Evolutionary conservation across 352 stramenopile genomes (phyloP).

Genomic region (Globisporangium apiculatum): DNA sequence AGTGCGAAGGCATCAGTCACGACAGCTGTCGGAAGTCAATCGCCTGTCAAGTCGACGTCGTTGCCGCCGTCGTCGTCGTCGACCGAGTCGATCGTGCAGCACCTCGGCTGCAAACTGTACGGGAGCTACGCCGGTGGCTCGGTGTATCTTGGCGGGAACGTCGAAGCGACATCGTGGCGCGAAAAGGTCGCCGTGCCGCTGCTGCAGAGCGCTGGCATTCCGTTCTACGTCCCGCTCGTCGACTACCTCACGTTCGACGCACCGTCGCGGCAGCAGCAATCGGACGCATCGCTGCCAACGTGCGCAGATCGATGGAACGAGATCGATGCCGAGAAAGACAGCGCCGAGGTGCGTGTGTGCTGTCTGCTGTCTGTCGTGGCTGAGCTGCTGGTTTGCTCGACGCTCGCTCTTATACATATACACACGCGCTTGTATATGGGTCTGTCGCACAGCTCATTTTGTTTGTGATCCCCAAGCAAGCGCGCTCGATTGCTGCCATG

Average conservation of each 20-base stretch:
- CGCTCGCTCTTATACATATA: not conserved
- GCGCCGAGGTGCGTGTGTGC: constrained; percentile 36
- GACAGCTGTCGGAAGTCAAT: not conserved
- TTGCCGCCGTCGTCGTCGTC: constrained; percentile 8
- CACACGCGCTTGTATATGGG: not conserved
- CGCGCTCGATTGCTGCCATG: constrained; percentile 78
- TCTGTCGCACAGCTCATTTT: constrained; percentile 39
- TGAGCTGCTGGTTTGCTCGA: too few relatives aligned
- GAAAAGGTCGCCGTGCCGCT: constrained; percentile 65
- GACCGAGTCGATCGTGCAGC: constrained; percentile 29
- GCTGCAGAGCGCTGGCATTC: constrained; percentile 60
- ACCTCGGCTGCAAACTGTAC: constrained; percentile 36
- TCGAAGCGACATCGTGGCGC: constrained; percentile 65
- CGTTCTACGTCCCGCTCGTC: constrained; percentile 67
- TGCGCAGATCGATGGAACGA: constrained; percentile 39
- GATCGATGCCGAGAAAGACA: constrained; percentile 51
- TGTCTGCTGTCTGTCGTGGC: too few relatives aligned
- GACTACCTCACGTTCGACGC: constrained; percentile 61
- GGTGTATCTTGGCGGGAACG: constrained; percentile 73
- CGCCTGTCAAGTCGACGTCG: constrained; percentile 2
- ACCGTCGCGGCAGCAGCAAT: constrained; percentile 19
- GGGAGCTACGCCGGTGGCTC: constrained; percentile 38
- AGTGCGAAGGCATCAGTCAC: not conserved
- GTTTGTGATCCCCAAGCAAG: constrained; percentile 71
- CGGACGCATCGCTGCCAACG: not conserved